phyloP scores from a whole-genome alignment of 106 monocot species.

The Allium sativum region DNA sequence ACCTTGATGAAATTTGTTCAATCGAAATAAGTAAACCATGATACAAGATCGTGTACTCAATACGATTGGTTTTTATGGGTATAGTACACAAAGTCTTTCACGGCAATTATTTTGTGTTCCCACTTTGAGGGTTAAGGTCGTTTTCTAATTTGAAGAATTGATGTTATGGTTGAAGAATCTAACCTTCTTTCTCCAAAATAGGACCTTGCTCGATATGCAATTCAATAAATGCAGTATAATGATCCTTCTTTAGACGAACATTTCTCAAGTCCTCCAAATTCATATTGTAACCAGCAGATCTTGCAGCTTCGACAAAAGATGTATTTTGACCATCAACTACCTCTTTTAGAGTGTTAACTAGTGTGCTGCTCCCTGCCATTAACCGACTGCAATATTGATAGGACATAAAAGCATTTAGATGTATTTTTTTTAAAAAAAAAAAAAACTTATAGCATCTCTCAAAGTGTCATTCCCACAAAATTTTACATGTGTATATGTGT shows the following conservation, averaged over 20 bases:
- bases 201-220: conserved; percentile 99
- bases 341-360: conserved; percentile 46
- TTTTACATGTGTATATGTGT: too few relatives aligned
- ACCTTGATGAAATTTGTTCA: too few relatives aligned
- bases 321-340: conserved; percentile 67
- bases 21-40: too few relatives aligned
- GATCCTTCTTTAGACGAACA: conserved; percentile 64
- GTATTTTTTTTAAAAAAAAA: too few relatives aligned
- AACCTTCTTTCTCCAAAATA: conserved; percentile 92
- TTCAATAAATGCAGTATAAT: conserved; percentile 84
- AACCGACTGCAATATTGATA: conserved; percentile 57
- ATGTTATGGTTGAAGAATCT: conserved; percentile 5
- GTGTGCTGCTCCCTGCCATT: conserved; percentile 56
- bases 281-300: conserved; percentile 58
- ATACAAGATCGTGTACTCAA: too few relatives aligned
- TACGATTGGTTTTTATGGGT: too few relatives aligned
- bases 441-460: too few relatives aligned
- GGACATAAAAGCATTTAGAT: too few relatives aligned
- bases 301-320: conserved; percentile 83
- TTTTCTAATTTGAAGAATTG: background rate
- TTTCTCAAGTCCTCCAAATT: conserved; percentile 41
- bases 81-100: too few relatives aligned
- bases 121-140: too few relatives aligned
- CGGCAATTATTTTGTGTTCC: too few relatives aligned
- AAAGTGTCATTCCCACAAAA: too few relatives aligned